Base-by-base conservation (phyloP, 1,139 yeast species). In the Entelexis sorbosivorans region DNA sequence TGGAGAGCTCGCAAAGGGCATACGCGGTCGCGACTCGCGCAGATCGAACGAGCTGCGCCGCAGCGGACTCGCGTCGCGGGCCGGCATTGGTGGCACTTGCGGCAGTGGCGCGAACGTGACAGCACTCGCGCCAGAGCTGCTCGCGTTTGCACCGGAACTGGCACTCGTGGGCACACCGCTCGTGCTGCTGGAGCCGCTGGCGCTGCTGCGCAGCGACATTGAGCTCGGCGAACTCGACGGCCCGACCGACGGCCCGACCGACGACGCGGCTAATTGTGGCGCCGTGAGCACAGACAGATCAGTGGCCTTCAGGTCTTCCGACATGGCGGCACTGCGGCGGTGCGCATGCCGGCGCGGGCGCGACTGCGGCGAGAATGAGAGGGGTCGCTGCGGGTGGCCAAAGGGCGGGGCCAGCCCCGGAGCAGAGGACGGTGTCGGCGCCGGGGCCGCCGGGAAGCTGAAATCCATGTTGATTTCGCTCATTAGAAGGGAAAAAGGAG, bases 251-350 rank as follows among this genome's bases (percentile, higher is more conserved):
- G 35, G 42, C 9, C 38, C 38, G 33, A n/a, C 31, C 26, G 48
- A 13, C 24, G 22, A 24, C n/a, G 39, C 39, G 6, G 54, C 44
- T 20, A 38, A 35, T 38, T 36, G 50, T 42, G 57, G 50, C 20
- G 49, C 35, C 22, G 46, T 38, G 24, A 54, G 48, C n/a, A 49
- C 43, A 5, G 55, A 40, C 24, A 56, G 29, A 35, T 53, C 57
- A 10, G 51, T 45, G 34, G 55, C 49, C 28, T 48, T 47, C 26
- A 60, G 53, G 50, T 60, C 62, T 29, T 60, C 62, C 13, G 62
- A 59, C 48, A 66, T 64, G 11, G 69, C 69, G 2, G 65, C 69
- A 5, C 68, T 64, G 26, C 69, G 61, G 28, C 69, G 59, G 52
- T 66, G 69, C 22, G 64, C 61, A 42, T 57, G 61, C 44, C 47